Conservation (phyloP, 495 filamentous ascomycete species). For the Penicillium manginii region DNA sequence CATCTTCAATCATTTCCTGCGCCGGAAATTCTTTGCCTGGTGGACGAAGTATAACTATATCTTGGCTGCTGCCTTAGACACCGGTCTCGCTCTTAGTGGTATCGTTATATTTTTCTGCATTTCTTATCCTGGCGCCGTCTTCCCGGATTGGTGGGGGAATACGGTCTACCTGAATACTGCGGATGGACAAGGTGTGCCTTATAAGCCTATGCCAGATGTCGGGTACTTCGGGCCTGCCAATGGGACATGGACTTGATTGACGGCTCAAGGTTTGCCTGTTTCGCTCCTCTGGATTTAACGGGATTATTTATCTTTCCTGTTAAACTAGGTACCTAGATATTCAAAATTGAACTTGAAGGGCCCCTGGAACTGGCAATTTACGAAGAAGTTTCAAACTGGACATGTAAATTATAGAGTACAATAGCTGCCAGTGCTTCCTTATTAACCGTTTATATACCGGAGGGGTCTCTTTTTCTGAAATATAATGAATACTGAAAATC, state of each 20-base stretch:
- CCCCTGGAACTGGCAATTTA: no score
- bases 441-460: no score
- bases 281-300: no score
- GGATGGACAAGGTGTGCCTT: conserved; percentile 46
- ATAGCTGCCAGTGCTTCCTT: no score
- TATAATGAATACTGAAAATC: no score
- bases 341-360: no score
- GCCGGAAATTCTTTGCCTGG: conserved; percentile 44
- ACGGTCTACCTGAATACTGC: conserved; percentile 51
- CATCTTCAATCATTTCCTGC: conserved; percentile 48
- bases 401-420: no score
- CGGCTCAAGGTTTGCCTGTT: no score
- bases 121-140: conserved; percentile 40
- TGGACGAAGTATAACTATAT: conserved; percentile 44
- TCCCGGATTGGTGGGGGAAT: conserved; percentile 47
- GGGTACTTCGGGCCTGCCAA: conserved; percentile 51
- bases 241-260: conserved; percentile 43
- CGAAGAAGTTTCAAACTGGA: no score
- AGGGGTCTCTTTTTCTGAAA: no score
- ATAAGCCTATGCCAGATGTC: conserved; percentile 41
- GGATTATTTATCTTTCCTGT: no score
- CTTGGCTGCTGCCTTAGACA: conserved; percentile 37
- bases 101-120: conserved; percentile 42
- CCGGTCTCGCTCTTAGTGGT: conserved; percentile 36
- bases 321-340: no score